Evolutionary conservation across 352 stramenopile genomes (phyloP).

Genomic region (Phytophthora pisi): DNA sequence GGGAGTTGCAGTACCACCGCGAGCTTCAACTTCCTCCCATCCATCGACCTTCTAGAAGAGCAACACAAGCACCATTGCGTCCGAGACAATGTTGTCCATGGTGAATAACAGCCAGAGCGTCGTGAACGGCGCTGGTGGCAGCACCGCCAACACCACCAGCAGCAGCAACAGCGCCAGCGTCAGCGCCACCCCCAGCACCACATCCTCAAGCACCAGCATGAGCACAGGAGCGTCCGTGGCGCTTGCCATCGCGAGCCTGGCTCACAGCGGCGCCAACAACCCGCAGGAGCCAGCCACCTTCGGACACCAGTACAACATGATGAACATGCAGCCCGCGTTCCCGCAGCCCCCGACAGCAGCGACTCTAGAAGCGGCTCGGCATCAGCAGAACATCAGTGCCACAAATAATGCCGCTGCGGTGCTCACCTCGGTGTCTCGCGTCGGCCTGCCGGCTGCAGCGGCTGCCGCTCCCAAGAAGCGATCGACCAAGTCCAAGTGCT

Average conservation of each 20-base stretch:
- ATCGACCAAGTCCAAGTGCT: conserved; percentile 88
- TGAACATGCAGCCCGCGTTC: conserved; percentile 16
- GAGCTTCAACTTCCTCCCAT: conserved; percentile 33
- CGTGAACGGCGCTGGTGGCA: conserved; percentile 19
- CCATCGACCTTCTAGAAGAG: conserved; percentile 13
- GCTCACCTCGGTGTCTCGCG: conserved; percentile 30
- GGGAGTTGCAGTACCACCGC: conserved; percentile 15
- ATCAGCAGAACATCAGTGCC: conserved; percentile 24
- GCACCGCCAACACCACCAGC: conserved; percentile 9
- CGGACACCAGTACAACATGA: conserved; percentile 10
- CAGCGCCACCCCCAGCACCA: conserved; percentile 5
- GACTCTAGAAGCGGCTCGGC: conserved; percentile 10
- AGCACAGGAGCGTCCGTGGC: conserved; percentile 37
- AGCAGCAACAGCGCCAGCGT: conserved; percentile 13
- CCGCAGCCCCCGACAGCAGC: conserved; percentile 27
- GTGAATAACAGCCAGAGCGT: conserved; percentile 47
- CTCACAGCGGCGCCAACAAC: conserved; percentile 20
- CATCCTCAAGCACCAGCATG: conserved; percentile 23
- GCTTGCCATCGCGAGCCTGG: conserved; percentile 38
- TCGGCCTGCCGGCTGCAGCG: background rate
- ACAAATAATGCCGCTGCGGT: conserved; percentile 27
- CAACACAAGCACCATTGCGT: conserved; percentile 30
- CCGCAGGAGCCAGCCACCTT: conserved; percentile 18
- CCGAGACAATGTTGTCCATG: conserved; percentile 65
- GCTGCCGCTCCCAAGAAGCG: conserved; percentile 56